Conservation (phyloP, 768 basidiomycete species). For the Hebeloma cylindrosporum region DNA sequence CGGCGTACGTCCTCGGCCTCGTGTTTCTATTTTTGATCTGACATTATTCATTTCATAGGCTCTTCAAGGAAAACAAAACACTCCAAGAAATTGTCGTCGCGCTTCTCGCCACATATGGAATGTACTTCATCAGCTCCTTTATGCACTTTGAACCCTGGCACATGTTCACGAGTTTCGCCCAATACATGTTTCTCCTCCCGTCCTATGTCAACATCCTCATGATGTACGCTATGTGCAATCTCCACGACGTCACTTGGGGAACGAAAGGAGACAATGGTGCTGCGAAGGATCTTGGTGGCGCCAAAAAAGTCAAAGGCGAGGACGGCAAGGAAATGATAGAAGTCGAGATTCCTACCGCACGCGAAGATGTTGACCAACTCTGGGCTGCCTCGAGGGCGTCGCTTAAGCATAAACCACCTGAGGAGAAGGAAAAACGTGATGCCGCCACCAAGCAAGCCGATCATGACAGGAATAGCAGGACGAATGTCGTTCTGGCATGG, state of each 20-base stretch:
- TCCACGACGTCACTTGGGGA: slow-evolving; percentile 91
- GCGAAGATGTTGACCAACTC: slow-evolving; percentile 85
- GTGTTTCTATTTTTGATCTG: slow-evolving; percentile 3
- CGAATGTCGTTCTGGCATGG: slow-evolving; percentile 83
- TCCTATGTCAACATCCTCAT: slow-evolving; percentile 79
- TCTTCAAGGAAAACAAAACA: slow-evolving; percentile 64
- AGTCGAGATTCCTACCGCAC: slow-evolving; percentile 76
- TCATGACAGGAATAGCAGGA: slow-evolving; percentile 79
- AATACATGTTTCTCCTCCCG: slow-evolving; percentile 91
- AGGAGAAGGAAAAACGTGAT: slow-evolving; percentile 79
- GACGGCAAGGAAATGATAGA: slow-evolving; percentile 87
- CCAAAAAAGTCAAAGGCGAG: slow-evolving; percentile 84
- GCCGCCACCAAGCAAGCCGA: slow-evolving; percentile 89
- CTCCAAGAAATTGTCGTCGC: slow-evolving; percentile 86
- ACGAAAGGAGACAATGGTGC: slow-evolving; percentile 92
- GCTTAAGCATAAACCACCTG: slow-evolving; percentile 65
- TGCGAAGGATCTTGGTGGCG: slow-evolving; percentile 84
- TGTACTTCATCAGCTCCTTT: slow-evolving; percentile 84
- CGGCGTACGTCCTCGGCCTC: slow-evolving; percentile 48
- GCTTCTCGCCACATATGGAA: slow-evolving; percentile 71
- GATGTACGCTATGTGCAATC: slow-evolving; percentile 94
- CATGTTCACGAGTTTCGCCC: slow-evolving; percentile 89
- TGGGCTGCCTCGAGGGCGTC: slow-evolving; percentile 78
- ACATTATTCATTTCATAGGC: slow-evolving; percentile 30
- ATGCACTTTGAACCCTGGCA: slow-evolving; percentile 97